Percentiles rank a stretch among this genome's conserved stretches.
Conservation (phyloP, 768 basidiomycete species). For the Leucosporidium creatinivorum region DNA sequence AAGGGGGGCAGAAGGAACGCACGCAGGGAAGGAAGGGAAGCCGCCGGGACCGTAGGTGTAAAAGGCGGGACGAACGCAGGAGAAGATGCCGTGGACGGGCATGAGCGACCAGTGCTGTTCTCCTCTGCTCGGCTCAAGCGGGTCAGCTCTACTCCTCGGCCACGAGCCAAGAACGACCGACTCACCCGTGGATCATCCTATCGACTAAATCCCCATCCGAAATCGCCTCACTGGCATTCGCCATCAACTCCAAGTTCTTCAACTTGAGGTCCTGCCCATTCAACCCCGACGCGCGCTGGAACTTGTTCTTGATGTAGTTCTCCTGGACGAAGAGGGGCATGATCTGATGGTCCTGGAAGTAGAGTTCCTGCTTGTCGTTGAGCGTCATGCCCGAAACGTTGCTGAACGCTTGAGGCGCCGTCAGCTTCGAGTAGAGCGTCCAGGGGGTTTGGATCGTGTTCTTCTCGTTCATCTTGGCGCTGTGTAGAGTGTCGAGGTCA, state of each 20-base stretch:
- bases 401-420: constrained; percentile 87
- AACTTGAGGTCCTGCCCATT: constrained; percentile 60
- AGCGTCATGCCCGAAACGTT: constrained; percentile 69
- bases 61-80: constrained; percentile 80
- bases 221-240: constrained; percentile 80
- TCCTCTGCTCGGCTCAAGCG: constrained; percentile 47
- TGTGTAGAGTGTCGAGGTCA: constrained; percentile 38
- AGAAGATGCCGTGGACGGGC: constrained; percentile 85
- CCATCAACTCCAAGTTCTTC: constrained; percentile 72
- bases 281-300: constrained; percentile 52
- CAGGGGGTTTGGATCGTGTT: constrained; percentile 85
- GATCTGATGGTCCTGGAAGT: constrained; percentile 93
- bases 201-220: constrained; percentile 94
- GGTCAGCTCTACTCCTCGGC: too few species aligned
- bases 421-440: constrained; percentile 76
- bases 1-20: background rate
- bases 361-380: constrained; percentile 86
- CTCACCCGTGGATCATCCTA: constrained; percentile 80
- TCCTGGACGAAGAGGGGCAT: constrained; percentile 94
- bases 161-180: too few species aligned
- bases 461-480: constrained; percentile 84
- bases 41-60: constrained; percentile 59
- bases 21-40: constrained; percentile 22
- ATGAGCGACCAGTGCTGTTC: constrained; percentile 95
- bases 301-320: constrained; percentile 83